Percentiles rank a stretch among this genome's conserved stretches.
phyloP scores from a whole-genome alignment of 176 grass and related monocot genomes.

The Hyparrhenia diplandra region DNA sequence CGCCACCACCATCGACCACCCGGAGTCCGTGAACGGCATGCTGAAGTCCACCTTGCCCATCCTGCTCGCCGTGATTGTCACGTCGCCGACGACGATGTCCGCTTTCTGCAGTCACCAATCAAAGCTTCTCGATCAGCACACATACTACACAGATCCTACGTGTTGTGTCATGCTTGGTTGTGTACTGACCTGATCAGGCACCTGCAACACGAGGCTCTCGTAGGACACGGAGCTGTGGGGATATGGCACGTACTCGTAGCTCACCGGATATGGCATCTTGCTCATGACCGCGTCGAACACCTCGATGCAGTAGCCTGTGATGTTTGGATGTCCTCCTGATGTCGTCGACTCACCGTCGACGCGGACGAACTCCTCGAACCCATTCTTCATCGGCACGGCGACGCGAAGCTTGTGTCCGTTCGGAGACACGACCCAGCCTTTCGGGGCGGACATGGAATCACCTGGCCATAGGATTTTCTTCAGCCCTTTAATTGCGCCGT shows the following conservation, averaged over 20 bases:
- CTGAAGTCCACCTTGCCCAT: slow-evolving; percentile 61
- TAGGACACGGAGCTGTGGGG: not conserved
- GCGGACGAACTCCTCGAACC: slow-evolving; percentile 68
- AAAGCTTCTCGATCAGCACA: not conserved
- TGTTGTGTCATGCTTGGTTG: not conserved
- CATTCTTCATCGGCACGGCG: slow-evolving; percentile 56
- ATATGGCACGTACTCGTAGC: slow-evolving; percentile 15
- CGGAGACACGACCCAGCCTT: slow-evolving; percentile 55
- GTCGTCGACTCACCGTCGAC: not conserved
- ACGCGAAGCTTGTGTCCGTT: slow-evolving; percentile 34
- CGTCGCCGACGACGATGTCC: slow-evolving; percentile 58
- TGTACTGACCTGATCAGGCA: slow-evolving; percentile 30
- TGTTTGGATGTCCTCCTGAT: not conserved
- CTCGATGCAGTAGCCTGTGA: slow-evolving; percentile 75
- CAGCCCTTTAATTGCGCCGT: not conserved
- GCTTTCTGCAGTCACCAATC: slow-evolving; percentile 17
- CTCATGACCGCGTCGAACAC: slow-evolving; percentile 48
- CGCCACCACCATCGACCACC: slow-evolving; percentile 78
- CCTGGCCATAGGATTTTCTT: slow-evolving; percentile 57
- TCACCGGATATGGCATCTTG: not conserved
- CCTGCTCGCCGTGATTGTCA: slow-evolving; percentile 64
- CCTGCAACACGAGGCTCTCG: slow-evolving; percentile 24
- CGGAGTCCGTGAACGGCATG: slow-evolving; percentile 84
- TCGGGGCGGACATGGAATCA: slow-evolving; percentile 4
- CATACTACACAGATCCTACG: not conserved